phyloP scores from a whole-genome alignment of 1,284 basidiomycete species.

The Naganishia liquefaciens region DNA sequence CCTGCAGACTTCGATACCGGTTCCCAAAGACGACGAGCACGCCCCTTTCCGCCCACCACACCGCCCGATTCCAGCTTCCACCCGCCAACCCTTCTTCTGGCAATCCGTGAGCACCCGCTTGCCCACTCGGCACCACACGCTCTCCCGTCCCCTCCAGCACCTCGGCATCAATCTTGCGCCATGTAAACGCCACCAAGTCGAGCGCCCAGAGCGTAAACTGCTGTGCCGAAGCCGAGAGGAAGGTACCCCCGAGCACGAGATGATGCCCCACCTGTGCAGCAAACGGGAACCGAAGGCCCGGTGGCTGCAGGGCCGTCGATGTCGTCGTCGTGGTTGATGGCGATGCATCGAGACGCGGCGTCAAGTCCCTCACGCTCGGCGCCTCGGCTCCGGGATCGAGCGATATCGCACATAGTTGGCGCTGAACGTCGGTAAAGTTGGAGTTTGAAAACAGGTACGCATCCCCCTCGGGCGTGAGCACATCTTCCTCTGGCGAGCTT shows the following conservation, averaged over 20 bases:
- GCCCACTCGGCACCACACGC: constrained; percentile 35
- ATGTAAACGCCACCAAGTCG: constrained; percentile 73
- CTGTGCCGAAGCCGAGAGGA: constrained; percentile 75
- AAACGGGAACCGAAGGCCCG: constrained; percentile 88
- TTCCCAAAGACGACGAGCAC: constrained; percentile 88
- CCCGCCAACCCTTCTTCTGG: constrained; percentile 51
- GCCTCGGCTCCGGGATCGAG: constrained; percentile 52
- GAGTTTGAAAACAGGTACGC: constrained; percentile 52
- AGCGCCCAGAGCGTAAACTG: constrained; percentile 85
- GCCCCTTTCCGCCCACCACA: constrained; percentile 70
- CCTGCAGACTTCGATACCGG: constrained; percentile 76
- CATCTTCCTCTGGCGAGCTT: too few species aligned
- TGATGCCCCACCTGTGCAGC: constrained; percentile 84
- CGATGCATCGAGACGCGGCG: not conserved
- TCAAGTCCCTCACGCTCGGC: not conserved
- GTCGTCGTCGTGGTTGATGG: constrained; percentile 31
- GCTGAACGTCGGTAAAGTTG: constrained; percentile 89
- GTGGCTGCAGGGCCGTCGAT: constrained; percentile 70
- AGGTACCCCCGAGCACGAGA: constrained; percentile 84
- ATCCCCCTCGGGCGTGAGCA: constrained; percentile 50
- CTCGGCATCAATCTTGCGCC: constrained; percentile 71
- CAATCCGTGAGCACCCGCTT: not conserved
- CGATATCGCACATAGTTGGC: constrained; percentile 83
- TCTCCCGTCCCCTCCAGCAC: constrained; percentile 36
- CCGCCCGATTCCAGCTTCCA: constrained; percentile 86